Evolutionary conservation across 2,329 filamentous ascomycete species (phyloP).

Genomic region (Dissoconium aciculare): DNA sequence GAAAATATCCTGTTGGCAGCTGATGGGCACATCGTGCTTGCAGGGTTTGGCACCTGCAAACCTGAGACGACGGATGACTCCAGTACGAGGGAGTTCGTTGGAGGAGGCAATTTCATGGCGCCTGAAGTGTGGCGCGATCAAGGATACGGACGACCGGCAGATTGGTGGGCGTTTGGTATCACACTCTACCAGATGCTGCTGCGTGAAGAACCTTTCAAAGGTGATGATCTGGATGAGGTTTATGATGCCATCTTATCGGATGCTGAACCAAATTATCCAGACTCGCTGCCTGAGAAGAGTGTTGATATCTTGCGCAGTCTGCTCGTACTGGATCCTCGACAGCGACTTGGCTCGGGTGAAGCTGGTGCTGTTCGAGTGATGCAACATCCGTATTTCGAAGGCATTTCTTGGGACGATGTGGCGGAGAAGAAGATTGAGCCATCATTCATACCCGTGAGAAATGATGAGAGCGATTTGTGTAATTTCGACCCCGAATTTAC

Average conservation of each 20-base stretch:
- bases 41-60: background rate
- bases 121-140: background rate
- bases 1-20: background rate
- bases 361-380: background rate
- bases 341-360: background rate
- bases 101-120: background rate
- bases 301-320: background rate
- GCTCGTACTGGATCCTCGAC: background rate
- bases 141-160: background rate
- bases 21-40: background rate
- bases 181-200: background rate
- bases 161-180: conserved; percentile 1
- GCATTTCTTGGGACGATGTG: background rate
- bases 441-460: background rate
- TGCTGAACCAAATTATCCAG: background rate
- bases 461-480: background rate
- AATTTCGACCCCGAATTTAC: background rate
- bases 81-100: background rate
- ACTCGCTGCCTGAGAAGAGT: background rate
- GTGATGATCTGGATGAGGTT: background rate
- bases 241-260: background rate
- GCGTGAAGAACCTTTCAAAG: background rate
- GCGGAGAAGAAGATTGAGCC: background rate
- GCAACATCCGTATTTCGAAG: background rate
- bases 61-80: background rate